Base-by-base conservation (phyloP, 768 basidiomycete genomes). In the Russula virescens region DNA sequence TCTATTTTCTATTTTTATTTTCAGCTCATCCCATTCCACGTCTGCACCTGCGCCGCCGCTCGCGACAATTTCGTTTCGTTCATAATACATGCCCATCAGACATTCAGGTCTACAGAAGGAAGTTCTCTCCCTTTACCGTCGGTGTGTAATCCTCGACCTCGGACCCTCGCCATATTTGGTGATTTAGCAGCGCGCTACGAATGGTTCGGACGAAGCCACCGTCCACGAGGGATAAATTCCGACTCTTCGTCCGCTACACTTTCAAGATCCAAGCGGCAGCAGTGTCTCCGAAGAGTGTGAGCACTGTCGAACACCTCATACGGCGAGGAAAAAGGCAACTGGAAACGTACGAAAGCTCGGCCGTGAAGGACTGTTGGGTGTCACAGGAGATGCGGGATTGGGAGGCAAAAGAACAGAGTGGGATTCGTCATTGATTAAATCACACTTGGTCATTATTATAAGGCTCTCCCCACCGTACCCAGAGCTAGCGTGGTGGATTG, bases 281-380 rank as follows among this genome's bases (percentile, higher is more conserved):
- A 1, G 77, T 90, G 26, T 82, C 87, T 4, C 80, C 86, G 6
- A 83, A 88, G 13, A 81, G 89, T 58, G 77, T 92, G 62, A 78
- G 79, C 58, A 82, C 81, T 10, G 81, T 93, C 42, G 91, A 94
- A 68, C 86, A 91, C 71, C 76, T 91, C 38, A 70, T 94, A n/a
- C 81, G 91, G 50, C 83, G 82, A 58, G 88, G 88, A 2, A 73
- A 68, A 53, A 77, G 84, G 64, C 88, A 90, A 66, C 68, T 92
- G 43, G 88, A 89, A 68, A 78, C 80, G 73, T 90, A 84, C 67
- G 87, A 90, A 73, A 81, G 80, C 58, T 69, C 77, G 7, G 79
- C 80, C 4, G 87, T 92, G 58, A 87, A 77, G 66, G 86, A 92
- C 69, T 90, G 88, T 69, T 86, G 82, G 76, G 82, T 92, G 31